These are phyloP conservation scores for Geotrichum cucujoidarum DNA, from an alignment of 1,139 yeast genomes.

Conservation along the genomic window DNA sequence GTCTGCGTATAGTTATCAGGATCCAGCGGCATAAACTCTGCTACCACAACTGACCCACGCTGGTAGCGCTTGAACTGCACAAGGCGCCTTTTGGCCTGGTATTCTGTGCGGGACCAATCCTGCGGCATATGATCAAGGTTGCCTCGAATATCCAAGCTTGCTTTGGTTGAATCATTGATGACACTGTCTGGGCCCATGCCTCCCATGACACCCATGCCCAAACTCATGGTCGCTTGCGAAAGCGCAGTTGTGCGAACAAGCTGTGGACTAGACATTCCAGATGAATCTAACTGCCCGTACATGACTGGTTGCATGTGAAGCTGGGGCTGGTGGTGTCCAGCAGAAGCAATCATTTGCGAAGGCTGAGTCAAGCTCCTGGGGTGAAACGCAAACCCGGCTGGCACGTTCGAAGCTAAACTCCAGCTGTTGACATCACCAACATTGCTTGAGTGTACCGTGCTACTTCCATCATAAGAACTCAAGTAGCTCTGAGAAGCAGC, in stretches of 20 bases:
- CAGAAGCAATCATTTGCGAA: background rate
- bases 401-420: background rate
- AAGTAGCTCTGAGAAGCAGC: constrained; percentile 2
- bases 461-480: background rate
- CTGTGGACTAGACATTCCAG: constrained; percentile 24
- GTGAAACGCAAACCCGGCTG: constrained; percentile 9
- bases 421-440: constrained; percentile 1
- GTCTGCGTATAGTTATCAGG: constrained; percentile 33
- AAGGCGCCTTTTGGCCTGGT: constrained; percentile 34
- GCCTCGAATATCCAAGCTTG: constrained; percentile 36
- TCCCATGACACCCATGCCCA: constrained; percentile 25
- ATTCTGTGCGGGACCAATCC: constrained; percentile 35
- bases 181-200: constrained; percentile 21
- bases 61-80: constrained; percentile 37
- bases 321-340: constrained; percentile 7
- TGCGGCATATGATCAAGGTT: constrained; percentile 35
- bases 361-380: constrained; percentile 7
- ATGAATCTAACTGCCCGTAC: constrained; percentile 10
- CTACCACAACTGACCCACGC: constrained; percentile 35
- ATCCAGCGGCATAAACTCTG: constrained; percentile 34
- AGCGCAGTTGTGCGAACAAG: constrained; percentile 32
- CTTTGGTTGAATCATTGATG: constrained; percentile 26
- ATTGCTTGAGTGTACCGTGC: background rate
- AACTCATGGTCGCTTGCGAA: constrained; percentile 30
- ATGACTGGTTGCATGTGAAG: constrained; percentile 15